Evolutionary conservation across 768 basidiomycete species (phyloP).

Genomic region (Sporobolomyces phaffii): DNA sequence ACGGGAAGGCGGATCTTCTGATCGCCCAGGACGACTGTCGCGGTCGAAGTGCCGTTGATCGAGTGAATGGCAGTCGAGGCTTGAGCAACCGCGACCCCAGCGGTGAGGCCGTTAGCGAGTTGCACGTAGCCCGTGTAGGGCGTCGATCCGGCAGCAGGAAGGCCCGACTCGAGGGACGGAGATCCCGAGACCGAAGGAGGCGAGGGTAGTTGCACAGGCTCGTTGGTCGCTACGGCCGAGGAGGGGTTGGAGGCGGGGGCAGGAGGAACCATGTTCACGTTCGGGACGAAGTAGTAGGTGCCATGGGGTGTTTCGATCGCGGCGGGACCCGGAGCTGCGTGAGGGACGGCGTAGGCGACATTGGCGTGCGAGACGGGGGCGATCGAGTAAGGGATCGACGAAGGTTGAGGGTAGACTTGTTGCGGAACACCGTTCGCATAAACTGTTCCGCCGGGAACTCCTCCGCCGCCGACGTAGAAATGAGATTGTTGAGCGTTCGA

Average conservation of each 20-base stretch:
- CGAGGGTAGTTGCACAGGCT: slow-evolving; percentile 15
- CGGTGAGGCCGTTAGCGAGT: slow-evolving; percentile 5
- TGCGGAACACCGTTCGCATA: neutral
- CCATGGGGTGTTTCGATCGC: slow-evolving; percentile 34
- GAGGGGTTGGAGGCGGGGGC: neutral
- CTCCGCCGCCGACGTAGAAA: neutral
- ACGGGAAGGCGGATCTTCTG: slow-evolving; percentile 34
- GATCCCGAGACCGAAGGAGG: neutral
- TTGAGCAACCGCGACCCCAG: slow-evolving; percentile 12
- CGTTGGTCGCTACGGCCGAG: neutral
- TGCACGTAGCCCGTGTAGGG: neutral
- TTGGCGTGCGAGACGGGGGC: neutral
- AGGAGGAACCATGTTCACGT: neutral
- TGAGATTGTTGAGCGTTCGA: neutral
- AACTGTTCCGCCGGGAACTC: neutral
- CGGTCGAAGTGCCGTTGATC: neutral
- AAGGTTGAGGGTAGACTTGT: neutral
- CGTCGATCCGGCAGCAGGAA: too few relatives aligned
- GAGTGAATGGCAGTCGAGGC: neutral
- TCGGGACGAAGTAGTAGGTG: slow-evolving; percentile 33
- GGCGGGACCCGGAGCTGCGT: slow-evolving; percentile 1
- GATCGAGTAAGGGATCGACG: neutral
- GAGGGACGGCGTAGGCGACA: slow-evolving; percentile 20
- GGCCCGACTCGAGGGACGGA: neutral
- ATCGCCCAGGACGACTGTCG: neutral